phyloP scores from a whole-genome alignment of 306 rosid species.

The Corylus americana region DNA sequence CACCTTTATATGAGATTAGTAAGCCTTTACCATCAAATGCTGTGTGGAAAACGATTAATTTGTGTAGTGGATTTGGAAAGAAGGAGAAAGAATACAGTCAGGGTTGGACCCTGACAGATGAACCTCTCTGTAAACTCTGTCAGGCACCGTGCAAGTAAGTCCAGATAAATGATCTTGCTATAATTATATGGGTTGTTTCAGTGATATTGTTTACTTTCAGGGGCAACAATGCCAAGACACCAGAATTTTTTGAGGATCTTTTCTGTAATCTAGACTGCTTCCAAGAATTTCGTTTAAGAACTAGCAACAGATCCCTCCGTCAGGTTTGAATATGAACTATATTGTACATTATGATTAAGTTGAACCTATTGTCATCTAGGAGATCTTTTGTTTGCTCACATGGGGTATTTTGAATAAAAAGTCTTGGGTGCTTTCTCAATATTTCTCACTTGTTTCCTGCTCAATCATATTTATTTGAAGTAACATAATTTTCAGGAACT shows the following conservation, averaged over 20 bases:
- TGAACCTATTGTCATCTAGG: not conserved
- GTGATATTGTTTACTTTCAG: slow-evolving; percentile 53
- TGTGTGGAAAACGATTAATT: slow-evolving; percentile 70
- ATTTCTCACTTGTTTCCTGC: slow-evolving; percentile 1
- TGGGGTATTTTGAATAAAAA: slow-evolving; percentile 15
- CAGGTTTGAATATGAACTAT: slow-evolving; percentile 52
- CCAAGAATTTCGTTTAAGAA: slow-evolving; percentile 85
- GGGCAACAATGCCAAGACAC: slow-evolving; percentile 68
- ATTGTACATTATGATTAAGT: not conserved
- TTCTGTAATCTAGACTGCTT: slow-evolving; percentile 86
- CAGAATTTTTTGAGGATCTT: slow-evolving; percentile 92
- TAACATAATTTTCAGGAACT: slow-evolving; percentile 64
- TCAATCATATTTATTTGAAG: slow-evolving; percentile 2
- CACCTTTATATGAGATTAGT: slow-evolving; percentile 79
- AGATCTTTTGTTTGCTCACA: slow-evolving; percentile 17
- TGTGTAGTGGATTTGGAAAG: slow-evolving; percentile 65
- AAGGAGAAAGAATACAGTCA: slow-evolving; percentile 87
- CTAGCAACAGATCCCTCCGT: slow-evolving; percentile 79
- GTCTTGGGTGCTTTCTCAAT: slow-evolving; percentile 11
- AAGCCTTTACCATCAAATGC: slow-evolving; percentile 80
- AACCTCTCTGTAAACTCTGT: slow-evolving; percentile 95
- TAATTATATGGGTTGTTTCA: slow-evolving; percentile 14
- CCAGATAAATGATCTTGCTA: slow-evolving; percentile 15
- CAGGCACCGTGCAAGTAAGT: slow-evolving; percentile 84
- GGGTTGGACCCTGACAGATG: slow-evolving; percentile 72